Percentiles rank a stretch among this genome's conserved stretches.
phyloP scores from a whole-genome alignment of 2,329 filamentous ascomycete species.

The Pestalotiopsis sp. region DNA sequence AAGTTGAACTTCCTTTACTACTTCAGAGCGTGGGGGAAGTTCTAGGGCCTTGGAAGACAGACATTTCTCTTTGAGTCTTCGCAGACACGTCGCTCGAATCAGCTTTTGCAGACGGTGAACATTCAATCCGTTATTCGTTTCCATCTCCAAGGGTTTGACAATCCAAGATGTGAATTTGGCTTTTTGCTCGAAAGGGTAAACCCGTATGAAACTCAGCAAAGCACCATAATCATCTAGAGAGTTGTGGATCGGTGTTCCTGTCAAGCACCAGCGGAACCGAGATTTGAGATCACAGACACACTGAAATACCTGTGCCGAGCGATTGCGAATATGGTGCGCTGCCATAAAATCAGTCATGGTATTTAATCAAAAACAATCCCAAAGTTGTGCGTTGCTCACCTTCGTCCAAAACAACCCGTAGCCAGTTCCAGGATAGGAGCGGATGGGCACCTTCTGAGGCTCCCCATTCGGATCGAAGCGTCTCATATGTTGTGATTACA shows the following conservation, averaged over 20 bases:
- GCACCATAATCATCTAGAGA: slow-evolving; percentile 39
- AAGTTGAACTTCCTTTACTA: not conserved
- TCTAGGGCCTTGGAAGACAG: not conserved
- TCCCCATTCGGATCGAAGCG: slow-evolving; percentile 25
- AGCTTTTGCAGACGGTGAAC: slow-evolving; percentile 15
- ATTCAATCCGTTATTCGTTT: slow-evolving; percentile 15
- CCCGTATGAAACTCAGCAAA: slow-evolving; percentile 34
- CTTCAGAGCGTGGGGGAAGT: not conserved
- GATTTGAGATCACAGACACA: slow-evolving; percentile 29
- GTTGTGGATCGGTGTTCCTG: slow-evolving; percentile 42
- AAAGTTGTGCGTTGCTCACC: not conserved
- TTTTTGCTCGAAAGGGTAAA: slow-evolving; percentile 24
- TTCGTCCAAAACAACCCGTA: not conserved
- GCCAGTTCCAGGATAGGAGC: slow-evolving; percentile 22
- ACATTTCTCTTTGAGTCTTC: not conserved
- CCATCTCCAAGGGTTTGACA: slow-evolving; percentile 22
- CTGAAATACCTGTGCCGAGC: slow-evolving; percentile 30
- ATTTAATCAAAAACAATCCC: not conserved
- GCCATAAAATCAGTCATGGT: not conserved
- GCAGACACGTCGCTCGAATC: not conserved
- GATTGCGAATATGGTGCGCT: slow-evolving; percentile 23
- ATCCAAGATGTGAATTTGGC: slow-evolving; percentile 27
- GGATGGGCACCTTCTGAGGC: not conserved
- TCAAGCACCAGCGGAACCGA: slow-evolving; percentile 37
- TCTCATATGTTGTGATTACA: slow-evolving; percentile 32